Conservation (phyloP, 371 early-diverging fungal species). For the Mucor circinelloides region DNA sequence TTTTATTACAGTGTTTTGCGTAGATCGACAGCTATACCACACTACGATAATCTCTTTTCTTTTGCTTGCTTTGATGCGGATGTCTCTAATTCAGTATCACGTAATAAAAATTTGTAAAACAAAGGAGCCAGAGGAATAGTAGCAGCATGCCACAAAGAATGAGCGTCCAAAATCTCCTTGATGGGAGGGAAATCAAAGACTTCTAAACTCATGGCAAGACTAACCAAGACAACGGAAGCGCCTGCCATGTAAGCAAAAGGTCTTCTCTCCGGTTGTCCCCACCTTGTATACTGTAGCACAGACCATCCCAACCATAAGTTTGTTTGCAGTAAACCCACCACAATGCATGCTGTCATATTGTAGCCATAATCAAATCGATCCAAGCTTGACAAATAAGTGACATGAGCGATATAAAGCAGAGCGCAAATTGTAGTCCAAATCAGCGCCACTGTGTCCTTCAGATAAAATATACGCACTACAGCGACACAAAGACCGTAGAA, state of each 20-base stretch:
- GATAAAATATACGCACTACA: constrained; percentile 58
- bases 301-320: constrained; percentile 71
- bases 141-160: constrained; percentile 93
- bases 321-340: constrained; percentile 74
- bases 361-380: constrained; percentile 87
- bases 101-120: constrained; percentile 82
- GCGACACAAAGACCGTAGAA: constrained; percentile 68
- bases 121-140: constrained; percentile 81
- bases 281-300: constrained; percentile 28
- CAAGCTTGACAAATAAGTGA: constrained; percentile 65
- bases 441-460: constrained; percentile 26
- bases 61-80: neutral
- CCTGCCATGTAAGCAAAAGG: constrained; percentile 46
- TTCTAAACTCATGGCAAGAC: constrained; percentile 86
- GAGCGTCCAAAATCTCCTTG: constrained; percentile 85
- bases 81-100: constrained; percentile 51
- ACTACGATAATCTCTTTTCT: constrained; percentile 12
- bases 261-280: constrained; percentile 19
- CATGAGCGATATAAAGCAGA: constrained; percentile 61
- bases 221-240: constrained; percentile 58
- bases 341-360: constrained; percentile 87
- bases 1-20: no score
- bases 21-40: neutral
- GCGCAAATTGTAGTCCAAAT: constrained; percentile 33
- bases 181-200: constrained; percentile 93